Evolutionary conservation across 176 grass and related monocot species (phyloP).

Genomic region (Oryza longistaminata): DNA sequence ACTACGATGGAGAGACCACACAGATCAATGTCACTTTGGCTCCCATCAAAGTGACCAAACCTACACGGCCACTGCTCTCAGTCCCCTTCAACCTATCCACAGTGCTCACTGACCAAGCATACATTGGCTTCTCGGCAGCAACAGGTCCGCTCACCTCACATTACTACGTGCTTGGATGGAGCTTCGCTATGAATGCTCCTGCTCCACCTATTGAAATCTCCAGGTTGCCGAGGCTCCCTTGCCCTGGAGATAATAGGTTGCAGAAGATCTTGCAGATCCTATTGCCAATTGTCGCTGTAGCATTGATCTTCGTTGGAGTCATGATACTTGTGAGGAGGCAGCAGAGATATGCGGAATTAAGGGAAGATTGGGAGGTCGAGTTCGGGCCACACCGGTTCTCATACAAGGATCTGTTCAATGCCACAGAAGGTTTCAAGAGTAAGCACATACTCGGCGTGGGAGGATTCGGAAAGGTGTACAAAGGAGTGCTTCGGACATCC

Average conservation of each 20-base stretch:
- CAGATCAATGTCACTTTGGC: conserved; percentile 31
- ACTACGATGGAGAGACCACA: conserved; percentile 10
- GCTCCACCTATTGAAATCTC: conserved; percentile 26
- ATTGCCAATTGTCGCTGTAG: not conserved
- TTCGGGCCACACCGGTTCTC: conserved; percentile 37
- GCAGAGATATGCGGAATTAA: not conserved
- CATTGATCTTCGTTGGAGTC: not conserved
- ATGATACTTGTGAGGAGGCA: not conserved
- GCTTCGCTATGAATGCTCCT: conserved; percentile 52
- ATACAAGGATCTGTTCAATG: conserved; percentile 17
- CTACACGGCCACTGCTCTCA: conserved; percentile 31
- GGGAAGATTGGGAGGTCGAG: conserved; percentile 41
- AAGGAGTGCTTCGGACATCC: conserved; percentile 32
- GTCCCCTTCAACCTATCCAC: not conserved
- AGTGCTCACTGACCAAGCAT: conserved; percentile 20
- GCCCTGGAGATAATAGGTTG: not conserved
- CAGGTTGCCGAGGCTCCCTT: conserved; percentile 47
- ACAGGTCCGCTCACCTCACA: not conserved
- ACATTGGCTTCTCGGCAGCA: conserved; percentile 33
- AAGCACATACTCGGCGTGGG: conserved; percentile 47
- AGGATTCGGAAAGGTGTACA: conserved; percentile 57
- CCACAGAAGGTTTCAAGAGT: conserved; percentile 27
- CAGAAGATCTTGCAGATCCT: conserved; percentile 8
- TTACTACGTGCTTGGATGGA: conserved; percentile 64
- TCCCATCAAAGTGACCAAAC: conserved; percentile 20